phyloP scores from a whole-genome alignment of 495 filamentous ascomycete species.

The Xeromyces bisporus region DNA sequence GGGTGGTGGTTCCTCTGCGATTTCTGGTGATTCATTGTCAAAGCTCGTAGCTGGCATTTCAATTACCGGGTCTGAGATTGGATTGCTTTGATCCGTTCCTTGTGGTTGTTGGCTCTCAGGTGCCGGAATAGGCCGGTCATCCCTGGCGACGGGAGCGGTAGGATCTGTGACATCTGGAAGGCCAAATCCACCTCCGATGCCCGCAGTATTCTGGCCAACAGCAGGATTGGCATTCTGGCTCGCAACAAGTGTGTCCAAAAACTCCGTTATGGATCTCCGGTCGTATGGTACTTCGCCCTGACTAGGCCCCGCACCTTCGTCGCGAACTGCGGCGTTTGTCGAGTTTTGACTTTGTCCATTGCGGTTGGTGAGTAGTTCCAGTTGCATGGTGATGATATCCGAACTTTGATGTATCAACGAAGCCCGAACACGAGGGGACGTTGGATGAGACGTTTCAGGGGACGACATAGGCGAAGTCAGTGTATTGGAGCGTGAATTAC shows the following conservation, averaged over 20 bases:
- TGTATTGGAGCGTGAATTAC: slow-evolving; percentile 24
- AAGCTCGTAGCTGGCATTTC: slow-evolving; percentile 4
- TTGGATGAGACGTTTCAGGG: slow-evolving; percentile 25
- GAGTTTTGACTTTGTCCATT: slow-evolving; percentile 9
- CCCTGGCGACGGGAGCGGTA: slow-evolving; percentile 7
- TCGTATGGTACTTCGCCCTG: slow-evolving; percentile 6
- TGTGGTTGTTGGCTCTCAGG: slow-evolving; percentile 7
- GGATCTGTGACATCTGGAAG: slow-evolving; percentile 10
- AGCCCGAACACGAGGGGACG: slow-evolving; percentile 29
- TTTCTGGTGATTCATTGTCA: slow-evolving; percentile 19
- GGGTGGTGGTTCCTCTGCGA: slow-evolving; percentile 18
- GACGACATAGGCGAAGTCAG: slow-evolving; percentile 26
- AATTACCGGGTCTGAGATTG: not conserved
- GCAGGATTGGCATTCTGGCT: slow-evolving; percentile 12
- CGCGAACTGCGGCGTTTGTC: slow-evolving; percentile 6
- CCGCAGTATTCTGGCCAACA: slow-evolving; percentile 5
- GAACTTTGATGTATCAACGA: slow-evolving; percentile 30
- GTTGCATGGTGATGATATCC: slow-evolving; percentile 33
- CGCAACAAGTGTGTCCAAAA: slow-evolving; percentile 21
- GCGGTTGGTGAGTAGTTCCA: slow-evolving; percentile 24
- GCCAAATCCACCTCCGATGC: slow-evolving; percentile 10
- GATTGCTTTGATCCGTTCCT: not conserved
- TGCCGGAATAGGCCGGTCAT: slow-evolving; percentile 4
- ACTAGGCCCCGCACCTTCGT: slow-evolving; percentile 5
- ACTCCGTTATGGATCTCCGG: slow-evolving; percentile 20